Percentiles rank a stretch among this genome's conserved stretches.
Evolutionary conservation across 2,329 filamentous ascomycete species (phyloP).

Genomic region (Trichoderma pleuroti): DNA sequence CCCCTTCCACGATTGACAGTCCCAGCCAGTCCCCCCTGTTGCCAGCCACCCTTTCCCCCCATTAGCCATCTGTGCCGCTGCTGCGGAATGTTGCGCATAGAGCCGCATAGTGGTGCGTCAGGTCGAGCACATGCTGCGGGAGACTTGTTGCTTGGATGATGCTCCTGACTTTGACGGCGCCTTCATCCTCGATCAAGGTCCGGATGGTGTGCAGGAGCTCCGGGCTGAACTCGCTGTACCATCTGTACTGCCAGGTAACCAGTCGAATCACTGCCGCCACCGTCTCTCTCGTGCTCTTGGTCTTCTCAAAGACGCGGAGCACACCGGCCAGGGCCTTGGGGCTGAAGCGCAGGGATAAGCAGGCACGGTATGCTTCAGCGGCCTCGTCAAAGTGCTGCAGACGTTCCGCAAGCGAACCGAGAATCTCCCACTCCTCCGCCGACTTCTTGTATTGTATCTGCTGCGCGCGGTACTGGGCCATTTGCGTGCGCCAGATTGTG

Average conservation of each 20-base stretch:
- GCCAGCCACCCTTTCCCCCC: background rate
- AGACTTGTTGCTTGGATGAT: slow-evolving; percentile 95
- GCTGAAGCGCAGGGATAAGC: slow-evolving; percentile 82
- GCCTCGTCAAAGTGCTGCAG: slow-evolving; percentile 90
- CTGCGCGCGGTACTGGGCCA: slow-evolving; percentile 91
- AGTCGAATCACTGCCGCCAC: slow-evolving; percentile 84
- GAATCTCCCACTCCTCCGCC: slow-evolving; percentile 96
- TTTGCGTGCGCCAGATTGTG: slow-evolving; percentile 98
- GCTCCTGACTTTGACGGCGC: slow-evolving; percentile 92
- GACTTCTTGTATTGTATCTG: slow-evolving; percentile 95
- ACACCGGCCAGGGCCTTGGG: slow-evolving; percentile 89
- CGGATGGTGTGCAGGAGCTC: slow-evolving; percentile 83
- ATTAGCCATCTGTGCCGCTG: slow-evolving; percentile 82
- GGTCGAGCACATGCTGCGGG: slow-evolving; percentile 85
- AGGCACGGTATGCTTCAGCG: slow-evolving; percentile 87
- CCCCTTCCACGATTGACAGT: background rate
- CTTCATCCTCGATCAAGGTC: slow-evolving; percentile 93
- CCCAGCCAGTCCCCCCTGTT: background rate
- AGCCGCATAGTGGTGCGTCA: slow-evolving; percentile 94
- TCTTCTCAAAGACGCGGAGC: slow-evolving; percentile 71
- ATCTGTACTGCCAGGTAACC: slow-evolving; percentile 97
- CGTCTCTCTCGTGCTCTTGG: slow-evolving; percentile 74
- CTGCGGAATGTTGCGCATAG: slow-evolving; percentile 93
- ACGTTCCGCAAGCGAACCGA: slow-evolving; percentile 87
- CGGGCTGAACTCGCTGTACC: slow-evolving; percentile 99